Base-by-base conservation (phyloP, 257 asterid genomes). In the Salvia miltiorrhiza region DNA sequence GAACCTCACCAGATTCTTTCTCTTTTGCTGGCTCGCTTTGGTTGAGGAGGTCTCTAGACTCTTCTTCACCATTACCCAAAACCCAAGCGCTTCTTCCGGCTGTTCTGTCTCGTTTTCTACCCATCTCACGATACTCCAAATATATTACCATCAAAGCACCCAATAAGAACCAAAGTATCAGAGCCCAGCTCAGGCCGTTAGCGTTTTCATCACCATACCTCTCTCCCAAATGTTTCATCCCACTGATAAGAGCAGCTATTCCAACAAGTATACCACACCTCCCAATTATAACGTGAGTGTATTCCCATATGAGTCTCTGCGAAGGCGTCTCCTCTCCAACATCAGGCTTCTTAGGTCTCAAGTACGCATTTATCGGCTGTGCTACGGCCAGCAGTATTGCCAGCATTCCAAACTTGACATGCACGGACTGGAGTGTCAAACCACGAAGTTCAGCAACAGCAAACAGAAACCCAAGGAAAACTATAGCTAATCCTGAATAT, bases 391-490 rank as follows among this genome's bases (percentile, higher is more conserved):
- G 80, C 30, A 86, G 21, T 76, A 91, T 87, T 9, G 92, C 99
- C 69, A 86, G 75, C 89, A 91, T 76, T 39, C 99, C 99, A 72
- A 91, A 82, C 80, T 90, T 94, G 21, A 86, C 97, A 7, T 94
- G 99, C 65, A 79, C 40, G 3, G 97, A 91, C 57, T 66, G 74
- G 70, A 91, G 85, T 33, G 71, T 69, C 4, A 94, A 82, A 44
- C 96, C 99, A 45, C 82, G 93, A 33, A 94, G 96, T 76, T 94
- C 99, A 59, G 99, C 99, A 47, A 94, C 97, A 21, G 99, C 99
- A 77, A 94, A 94, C 56, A 94, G 85, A 82, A 89, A 89, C 17
- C 99, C 97, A 13, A 94, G 96, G 78, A 89, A 94, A 65, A 91
- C 81, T 12, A 91, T 89, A n/a, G 92, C 87, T 76, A 94, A 85